These are phyloP conservation scores for Oryza meyeriana DNA, from an alignment of 176 grass and related monocot species.

Conservation along the genomic window DNA sequence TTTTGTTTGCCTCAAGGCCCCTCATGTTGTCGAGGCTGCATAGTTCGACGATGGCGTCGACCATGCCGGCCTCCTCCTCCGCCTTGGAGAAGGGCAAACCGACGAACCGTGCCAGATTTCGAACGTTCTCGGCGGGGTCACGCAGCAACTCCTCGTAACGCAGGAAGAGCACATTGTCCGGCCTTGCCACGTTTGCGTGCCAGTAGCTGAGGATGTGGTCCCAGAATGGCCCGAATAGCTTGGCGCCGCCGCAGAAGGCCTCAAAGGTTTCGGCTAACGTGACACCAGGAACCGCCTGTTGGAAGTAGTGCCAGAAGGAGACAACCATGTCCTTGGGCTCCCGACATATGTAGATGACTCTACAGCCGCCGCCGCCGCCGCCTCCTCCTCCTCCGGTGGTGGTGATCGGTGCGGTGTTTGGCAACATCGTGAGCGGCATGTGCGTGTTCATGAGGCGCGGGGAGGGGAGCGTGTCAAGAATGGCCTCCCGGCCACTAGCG, in stretches of 20 bases:
- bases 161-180: constrained; percentile 24
- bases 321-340: constrained; percentile 24
- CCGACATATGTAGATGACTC: constrained; percentile 24
- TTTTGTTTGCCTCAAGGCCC: constrained; percentile 8
- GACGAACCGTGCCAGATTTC: constrained; percentile 26
- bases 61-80: background rate
- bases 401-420: background rate
- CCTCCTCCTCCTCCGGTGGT: too few species aligned
- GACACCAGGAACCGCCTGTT: background rate
- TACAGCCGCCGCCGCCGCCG: background rate
- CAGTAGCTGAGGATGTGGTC: constrained; percentile 32
- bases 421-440: constrained; percentile 14
- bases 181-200: background rate
- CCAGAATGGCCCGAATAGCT: constrained; percentile 5
- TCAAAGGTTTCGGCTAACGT: background rate
- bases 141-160: constrained; percentile 40
- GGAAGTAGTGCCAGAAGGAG: background rate
- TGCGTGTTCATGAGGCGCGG: constrained; percentile 32
- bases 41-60: constrained; percentile 2
- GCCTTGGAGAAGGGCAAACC: constrained; percentile 4
- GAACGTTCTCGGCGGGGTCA: background rate
- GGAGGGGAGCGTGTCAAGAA: constrained; percentile 5
- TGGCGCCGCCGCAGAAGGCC: background rate
- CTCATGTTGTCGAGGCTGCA: constrained; percentile 30
- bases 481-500: background rate